Conservation (phyloP, 2,329 filamentous ascomycete species). For the Colletotrichum sojae region DNA sequence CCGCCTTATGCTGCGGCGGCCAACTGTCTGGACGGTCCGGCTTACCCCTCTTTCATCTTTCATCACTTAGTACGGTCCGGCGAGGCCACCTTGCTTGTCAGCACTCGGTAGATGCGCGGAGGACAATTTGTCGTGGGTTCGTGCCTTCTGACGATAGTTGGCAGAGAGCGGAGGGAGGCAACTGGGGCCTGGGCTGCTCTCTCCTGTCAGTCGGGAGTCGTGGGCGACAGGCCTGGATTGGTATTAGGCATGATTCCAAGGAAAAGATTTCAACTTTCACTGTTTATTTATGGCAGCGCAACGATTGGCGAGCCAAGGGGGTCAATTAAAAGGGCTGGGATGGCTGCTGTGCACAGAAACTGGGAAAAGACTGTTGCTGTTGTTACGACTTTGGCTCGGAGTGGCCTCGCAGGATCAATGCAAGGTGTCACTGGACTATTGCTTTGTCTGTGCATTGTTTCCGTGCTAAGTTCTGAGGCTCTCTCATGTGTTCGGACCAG, state of each 20-base stretch:
- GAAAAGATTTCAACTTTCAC: slow-evolving; percentile 41
- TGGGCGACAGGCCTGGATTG: slow-evolving; percentile 36
- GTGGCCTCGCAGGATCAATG: slow-evolving; percentile 26
- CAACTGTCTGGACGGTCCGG: slow-evolving; percentile 32
- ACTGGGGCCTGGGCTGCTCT: slow-evolving; percentile 30
- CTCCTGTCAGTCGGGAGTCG: slow-evolving; percentile 27
- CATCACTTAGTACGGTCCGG: slow-evolving; percentile 34
- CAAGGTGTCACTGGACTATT: not conserved
- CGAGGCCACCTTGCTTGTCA: slow-evolving; percentile 24
- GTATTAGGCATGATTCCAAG: slow-evolving; percentile 42
- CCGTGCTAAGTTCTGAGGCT: not conserved
- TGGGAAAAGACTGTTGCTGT: slow-evolving; percentile 37
- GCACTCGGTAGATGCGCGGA: slow-evolving; percentile 33
- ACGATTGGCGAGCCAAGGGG: slow-evolving; percentile 38
- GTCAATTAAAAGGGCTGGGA: slow-evolving; percentile 40
- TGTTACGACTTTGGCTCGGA: slow-evolving; percentile 29
- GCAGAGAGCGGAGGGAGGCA: slow-evolving; percentile 18
- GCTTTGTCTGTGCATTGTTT: not conserved
- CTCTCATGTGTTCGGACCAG: slow-evolving; percentile 1
- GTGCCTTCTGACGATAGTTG: slow-evolving; percentile 22
- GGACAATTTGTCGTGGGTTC: slow-evolving; percentile 20
- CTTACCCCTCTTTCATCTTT: slow-evolving; percentile 35
- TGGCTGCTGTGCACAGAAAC: slow-evolving; percentile 39
- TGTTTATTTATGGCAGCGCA: slow-evolving; percentile 40
- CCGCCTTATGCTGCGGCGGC: slow-evolving; percentile 18